Percentiles rank a stretch among this genome's conserved stretches.
Conservation (phyloP, 257 asterid species). For the Solanum gracilifrons region DNA sequence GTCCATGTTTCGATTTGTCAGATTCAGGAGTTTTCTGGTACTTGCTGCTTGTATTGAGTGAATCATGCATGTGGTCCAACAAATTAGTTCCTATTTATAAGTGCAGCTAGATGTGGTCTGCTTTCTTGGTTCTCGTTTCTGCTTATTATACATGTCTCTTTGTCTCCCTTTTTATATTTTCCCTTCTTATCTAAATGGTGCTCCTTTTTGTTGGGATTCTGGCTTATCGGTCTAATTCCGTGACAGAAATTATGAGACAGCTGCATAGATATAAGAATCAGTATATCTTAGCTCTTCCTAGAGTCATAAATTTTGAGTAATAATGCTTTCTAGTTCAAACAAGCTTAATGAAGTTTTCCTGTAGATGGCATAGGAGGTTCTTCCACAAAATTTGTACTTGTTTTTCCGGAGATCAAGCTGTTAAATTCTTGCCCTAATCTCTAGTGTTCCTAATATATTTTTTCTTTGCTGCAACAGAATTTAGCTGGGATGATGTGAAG, state of each 20-base stretch:
- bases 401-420: not conserved
- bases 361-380: not conserved
- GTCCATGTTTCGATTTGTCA: not conserved
- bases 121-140: not conserved
- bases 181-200: not conserved
- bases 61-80: not conserved
- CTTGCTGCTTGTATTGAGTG: not conserved
- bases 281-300: not conserved
- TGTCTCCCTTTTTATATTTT: not conserved
- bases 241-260: not conserved
- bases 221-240: not conserved
- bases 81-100: not conserved
- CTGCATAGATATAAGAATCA: not conserved
- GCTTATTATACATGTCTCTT: not conserved
- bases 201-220: not conserved
- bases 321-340: not conserved
- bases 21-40: not conserved
- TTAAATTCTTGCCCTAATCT: not conserved
- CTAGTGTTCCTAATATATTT: not conserved
- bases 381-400: not conserved
- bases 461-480: slow-evolving; percentile 48
- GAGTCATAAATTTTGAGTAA: not conserved
- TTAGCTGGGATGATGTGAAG: slow-evolving; percentile 95
- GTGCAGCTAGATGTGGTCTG: not conserved
- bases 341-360: not conserved